Base-by-base conservation (phyloP, 2,329 filamentous ascomycete species). In the Davidsoniella virescens region DNA sequence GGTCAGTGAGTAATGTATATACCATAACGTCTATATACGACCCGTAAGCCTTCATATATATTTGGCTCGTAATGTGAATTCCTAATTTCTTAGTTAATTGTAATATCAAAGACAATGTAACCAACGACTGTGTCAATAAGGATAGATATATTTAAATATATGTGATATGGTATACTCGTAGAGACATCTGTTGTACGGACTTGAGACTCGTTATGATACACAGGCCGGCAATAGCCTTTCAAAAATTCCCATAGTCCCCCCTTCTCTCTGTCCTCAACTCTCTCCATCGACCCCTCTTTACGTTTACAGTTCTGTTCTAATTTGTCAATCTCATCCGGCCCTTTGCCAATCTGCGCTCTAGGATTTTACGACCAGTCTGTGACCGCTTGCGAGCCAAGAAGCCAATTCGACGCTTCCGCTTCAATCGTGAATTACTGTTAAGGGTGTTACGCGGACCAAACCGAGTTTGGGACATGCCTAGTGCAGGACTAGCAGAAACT, bases 361-460 rank as follows among this genome's bases (percentile, higher is more conserved):
- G 58, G 53, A 69, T 74, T 63, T 70, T 73, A 52, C 68, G 64
- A 2, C 76, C 76, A 8, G 67, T 71, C 59, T 66, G 68, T 43
- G 68, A 70, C 56, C 68, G 64, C 56, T 69, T 61, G 37, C 75
- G 65, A 56, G 65, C 68, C 44, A 80, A 61, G 57, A 77, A 80
- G 1, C 76, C 76, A 55, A 73, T 70, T 56, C 75, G 68, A 20
- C 75, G 67, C 67, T 78, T 79, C 63, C 77, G 72, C 12, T 78
- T 61, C 49, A 78, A 64, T 36, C 75, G 67, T 50, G 70, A 75
- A 50, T 69, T 63, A 46, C 67, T 63, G 50, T 72, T 69, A 72
- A 78, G 71, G 29, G 72, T 78, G 58, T 75, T 69, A 53, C 75
- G 70, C 44, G 75, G 75, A 1, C 73, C 75, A 64, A 70, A 78